Evolutionary conservation across 2,329 filamentous ascomycete species (phyloP).

Genomic region (Fusarium sp.): DNA sequence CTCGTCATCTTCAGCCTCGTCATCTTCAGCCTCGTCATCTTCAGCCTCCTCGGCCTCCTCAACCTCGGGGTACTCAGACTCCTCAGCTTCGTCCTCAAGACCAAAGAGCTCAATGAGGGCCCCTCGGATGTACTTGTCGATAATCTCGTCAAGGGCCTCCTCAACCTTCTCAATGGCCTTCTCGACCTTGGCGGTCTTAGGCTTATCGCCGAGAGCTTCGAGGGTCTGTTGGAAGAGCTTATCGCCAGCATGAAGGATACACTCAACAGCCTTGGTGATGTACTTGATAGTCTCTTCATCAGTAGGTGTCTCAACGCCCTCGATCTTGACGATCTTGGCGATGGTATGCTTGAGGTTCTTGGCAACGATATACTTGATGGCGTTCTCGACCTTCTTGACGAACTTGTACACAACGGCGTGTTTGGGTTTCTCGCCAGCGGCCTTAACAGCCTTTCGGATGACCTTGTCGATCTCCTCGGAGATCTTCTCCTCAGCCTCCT

Average conservation of each 20-base stretch:
- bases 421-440: not conserved
- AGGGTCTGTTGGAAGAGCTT: slow-evolving; percentile 15
- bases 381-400: slow-evolving; percentile 19
- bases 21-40: not conserved
- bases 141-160: slow-evolving; percentile 17
- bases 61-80: not conserved
- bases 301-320: slow-evolving; percentile 12
- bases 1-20: slow-evolving; percentile 5
- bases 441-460: slow-evolving; percentile 7
- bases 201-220: slow-evolving; percentile 13
- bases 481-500: slow-evolving; percentile 16
- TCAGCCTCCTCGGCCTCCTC: not conserved
- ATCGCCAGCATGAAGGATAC: slow-evolving; percentile 9
- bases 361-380: slow-evolving; percentile 12
- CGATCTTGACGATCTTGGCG: slow-evolving; percentile 2
- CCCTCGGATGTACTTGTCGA: slow-evolving; percentile 27
- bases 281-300: not conserved
- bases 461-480: slow-evolving; percentile 8
- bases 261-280: slow-evolving; percentile 6
- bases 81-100: not conserved
- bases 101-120: slow-evolving; percentile 26
- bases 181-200: slow-evolving; percentile 5
- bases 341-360: slow-evolving; percentile 23
- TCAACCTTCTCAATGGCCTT: slow-evolving; percentile 12
- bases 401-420: not conserved